Conservation (phyloP, 1,139 yeast species). For the Pichia sp. region DNA sequence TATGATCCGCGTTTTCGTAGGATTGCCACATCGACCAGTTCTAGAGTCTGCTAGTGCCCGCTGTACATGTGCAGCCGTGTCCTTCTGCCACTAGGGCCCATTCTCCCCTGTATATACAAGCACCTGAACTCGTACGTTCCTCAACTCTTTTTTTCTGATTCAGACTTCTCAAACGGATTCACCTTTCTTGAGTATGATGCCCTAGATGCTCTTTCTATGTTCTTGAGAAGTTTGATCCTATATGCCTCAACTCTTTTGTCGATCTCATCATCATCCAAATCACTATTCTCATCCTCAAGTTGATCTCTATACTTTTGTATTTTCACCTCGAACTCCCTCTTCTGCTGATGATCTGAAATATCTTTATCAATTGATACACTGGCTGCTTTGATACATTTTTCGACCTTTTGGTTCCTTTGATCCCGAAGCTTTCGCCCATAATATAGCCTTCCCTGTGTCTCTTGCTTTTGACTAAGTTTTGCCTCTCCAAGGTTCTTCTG, state of each 20-base stretch:
- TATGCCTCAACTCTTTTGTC: constrained; percentile 7
- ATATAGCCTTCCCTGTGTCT: constrained; percentile 29
- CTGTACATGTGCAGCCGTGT: no score
- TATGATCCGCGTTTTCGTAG: no score
- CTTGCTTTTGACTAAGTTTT: constrained; percentile 19
- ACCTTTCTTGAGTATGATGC: no score
- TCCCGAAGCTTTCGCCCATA: constrained; percentile 27
- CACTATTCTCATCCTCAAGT: constrained; percentile 40
- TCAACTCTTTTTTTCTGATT: no score
- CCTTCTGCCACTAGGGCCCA: no score
- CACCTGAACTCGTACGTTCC: no score
- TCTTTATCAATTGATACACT: constrained; percentile 28
- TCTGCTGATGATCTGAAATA: constrained; percentile 39
- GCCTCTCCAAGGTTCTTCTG: constrained; percentile 41
- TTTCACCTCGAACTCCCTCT: constrained; percentile 44
- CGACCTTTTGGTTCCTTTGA: constrained; percentile 19
- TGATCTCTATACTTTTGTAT: constrained; percentile 50
- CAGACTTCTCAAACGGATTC: no score
- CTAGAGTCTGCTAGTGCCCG: no score
- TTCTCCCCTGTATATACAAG: no score
- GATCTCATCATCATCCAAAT: constrained; percentile 17
- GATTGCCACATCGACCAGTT: no score
- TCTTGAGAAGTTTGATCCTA: background rate
- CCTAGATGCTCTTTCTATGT: no score
- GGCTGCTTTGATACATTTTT: constrained; percentile 16